A percentile compares a stretch with the other conserved stretches of the same genome.
These are phyloP conservation scores for Lactarius evosmus DNA, from an alignment of 768 basidiomycete species.

Conservation along the genomic window DNA sequence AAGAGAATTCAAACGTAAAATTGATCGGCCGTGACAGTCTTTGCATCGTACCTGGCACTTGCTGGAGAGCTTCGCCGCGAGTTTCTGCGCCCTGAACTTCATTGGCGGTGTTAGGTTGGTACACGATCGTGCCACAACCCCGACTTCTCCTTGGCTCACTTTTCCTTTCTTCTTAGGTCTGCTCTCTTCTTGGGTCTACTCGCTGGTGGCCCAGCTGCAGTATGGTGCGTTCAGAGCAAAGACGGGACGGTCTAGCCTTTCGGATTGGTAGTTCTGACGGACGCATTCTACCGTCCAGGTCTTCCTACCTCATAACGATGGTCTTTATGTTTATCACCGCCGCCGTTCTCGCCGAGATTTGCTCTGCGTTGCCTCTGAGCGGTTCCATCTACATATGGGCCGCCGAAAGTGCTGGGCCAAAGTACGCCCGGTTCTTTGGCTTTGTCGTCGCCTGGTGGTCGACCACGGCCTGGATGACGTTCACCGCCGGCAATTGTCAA, in stretches of 20 bases:
- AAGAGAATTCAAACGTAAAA: not conserved
- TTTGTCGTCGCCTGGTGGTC: slow-evolving; percentile 94
- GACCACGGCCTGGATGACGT: slow-evolving; percentile 95
- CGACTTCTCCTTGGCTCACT: slow-evolving; percentile 19
- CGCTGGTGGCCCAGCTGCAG: slow-evolving; percentile 83
- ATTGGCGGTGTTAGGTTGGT: slow-evolving; percentile 79
- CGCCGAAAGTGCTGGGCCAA: slow-evolving; percentile 86
- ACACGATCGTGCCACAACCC: not conserved
- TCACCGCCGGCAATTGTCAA: slow-evolving; percentile 84
- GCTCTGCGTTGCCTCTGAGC: slow-evolving; percentile 81
- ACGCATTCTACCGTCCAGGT: slow-evolving; percentile 51
- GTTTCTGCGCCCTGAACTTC: slow-evolving; percentile 87
- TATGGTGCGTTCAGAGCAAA: slow-evolving; percentile 51
- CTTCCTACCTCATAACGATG: slow-evolving; percentile 77
- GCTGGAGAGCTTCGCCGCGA: slow-evolving; percentile 82
- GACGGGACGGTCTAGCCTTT: not conserved
- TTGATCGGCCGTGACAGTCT: slow-evolving; percentile 46
- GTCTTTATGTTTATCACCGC: slow-evolving; percentile 89
- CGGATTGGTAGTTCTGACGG: not conserved
- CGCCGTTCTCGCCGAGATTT: slow-evolving; percentile 83
- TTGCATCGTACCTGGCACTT: slow-evolving; percentile 84
- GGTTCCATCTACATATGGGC: slow-evolving; percentile 97
- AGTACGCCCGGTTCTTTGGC: slow-evolving; percentile 81
- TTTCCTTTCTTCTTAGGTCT: slow-evolving; percentile 44
- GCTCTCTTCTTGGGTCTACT: slow-evolving; percentile 76